phyloP scores from a whole-genome alignment of 257 asterid genomes.

The Scutellaria minor region DNA sequence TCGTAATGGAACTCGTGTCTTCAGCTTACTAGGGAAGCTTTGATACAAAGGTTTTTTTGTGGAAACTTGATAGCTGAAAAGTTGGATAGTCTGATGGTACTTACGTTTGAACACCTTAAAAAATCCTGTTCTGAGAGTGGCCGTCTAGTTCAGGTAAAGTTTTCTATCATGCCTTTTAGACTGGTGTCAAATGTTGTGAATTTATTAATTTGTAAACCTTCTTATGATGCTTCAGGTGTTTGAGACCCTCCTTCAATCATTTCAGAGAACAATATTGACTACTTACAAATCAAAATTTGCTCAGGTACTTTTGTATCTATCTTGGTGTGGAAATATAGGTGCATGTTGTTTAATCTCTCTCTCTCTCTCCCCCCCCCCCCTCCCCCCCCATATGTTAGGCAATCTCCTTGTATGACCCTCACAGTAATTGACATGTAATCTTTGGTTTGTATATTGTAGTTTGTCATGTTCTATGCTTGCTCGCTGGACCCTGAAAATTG shows the following conservation, averaged over 20 bases:
- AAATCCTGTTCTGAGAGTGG: conserved; percentile 61
- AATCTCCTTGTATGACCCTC: conserved; percentile 9
- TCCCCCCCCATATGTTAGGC: background rate
- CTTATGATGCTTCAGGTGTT: conserved; percentile 62
- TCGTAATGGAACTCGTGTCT: conserved; percentile 31
- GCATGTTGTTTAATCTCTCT: background rate
- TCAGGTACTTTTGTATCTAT: conserved; percentile 60
- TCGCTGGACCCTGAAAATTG: conserved; percentile 90
- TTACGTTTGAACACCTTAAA: conserved; percentile 73
- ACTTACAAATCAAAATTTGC: conserved; percentile 90
- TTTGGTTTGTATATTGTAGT: conserved; percentile 54
- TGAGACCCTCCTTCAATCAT: conserved; percentile 79
- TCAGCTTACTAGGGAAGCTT: conserved; percentile 66
- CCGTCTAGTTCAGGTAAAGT: conserved; percentile 64
- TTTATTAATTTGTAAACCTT: conserved; percentile 29
- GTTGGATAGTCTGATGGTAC: conserved; percentile 85
- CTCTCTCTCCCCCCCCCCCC: background rate
- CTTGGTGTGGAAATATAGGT: background rate
- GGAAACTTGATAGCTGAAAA: conserved; percentile 64
- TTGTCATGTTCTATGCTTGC: conserved; percentile 91
- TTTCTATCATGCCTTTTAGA: conserved; percentile 2
- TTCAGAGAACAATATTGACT: conserved; percentile 79
- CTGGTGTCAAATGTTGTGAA: conserved; percentile 9
- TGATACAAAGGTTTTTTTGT: conserved; percentile 57
- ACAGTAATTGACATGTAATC: conserved; percentile 3